Evolutionary conservation across 2,329 filamentous ascomycete genomes (phyloP).

Genomic region (Nothophaeocryptopus gaeumannii): DNA sequence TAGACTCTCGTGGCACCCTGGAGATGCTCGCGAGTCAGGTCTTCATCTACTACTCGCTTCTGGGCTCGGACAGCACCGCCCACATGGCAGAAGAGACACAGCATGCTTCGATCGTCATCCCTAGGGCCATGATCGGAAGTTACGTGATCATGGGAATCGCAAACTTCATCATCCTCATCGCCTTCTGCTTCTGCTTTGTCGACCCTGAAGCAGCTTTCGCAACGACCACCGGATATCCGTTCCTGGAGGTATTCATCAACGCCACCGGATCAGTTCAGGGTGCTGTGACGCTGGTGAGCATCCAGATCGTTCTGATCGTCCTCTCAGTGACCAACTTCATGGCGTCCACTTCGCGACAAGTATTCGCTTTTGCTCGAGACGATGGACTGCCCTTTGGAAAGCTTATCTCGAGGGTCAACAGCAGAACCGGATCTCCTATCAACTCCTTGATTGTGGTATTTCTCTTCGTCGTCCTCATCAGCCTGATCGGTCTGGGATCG

Average conservation of each 20-base stretch:
- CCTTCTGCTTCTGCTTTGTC: conserved; percentile 7
- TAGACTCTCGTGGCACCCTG: conserved; percentile 21
- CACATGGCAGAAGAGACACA: conserved; percentile 20
- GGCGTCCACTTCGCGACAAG: background rate
- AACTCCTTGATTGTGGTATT: conserved; percentile 10
- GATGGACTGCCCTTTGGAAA: background rate
- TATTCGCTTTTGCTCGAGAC: conserved; percentile 1
- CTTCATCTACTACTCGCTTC: background rate
- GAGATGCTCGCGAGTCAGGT: conserved; percentile 28
- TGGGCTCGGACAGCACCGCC: conserved; percentile 13
- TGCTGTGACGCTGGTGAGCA: background rate
- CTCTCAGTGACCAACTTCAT: conserved; percentile 4
- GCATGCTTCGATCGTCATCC: conserved; percentile 17
- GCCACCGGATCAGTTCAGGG: conserved; percentile 3
- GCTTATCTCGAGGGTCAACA: conserved; percentile 1
- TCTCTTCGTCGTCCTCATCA: conserved; percentile 10
- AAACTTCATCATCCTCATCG: conserved; percentile 9
- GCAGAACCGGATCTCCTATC: background rate
- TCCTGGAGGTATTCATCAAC: conserved; percentile 8
- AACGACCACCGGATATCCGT: background rate
- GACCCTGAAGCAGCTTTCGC: conserved; percentile 3
- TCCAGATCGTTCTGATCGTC: conserved; percentile 1
- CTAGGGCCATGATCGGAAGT: conserved; percentile 24
- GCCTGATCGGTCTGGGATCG: conserved; percentile 10
- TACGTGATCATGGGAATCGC: conserved; percentile 6